Base-by-base conservation (phyloP, 495 filamentous ascomycete genomes). In the Penicillium riverlandense region DNA sequence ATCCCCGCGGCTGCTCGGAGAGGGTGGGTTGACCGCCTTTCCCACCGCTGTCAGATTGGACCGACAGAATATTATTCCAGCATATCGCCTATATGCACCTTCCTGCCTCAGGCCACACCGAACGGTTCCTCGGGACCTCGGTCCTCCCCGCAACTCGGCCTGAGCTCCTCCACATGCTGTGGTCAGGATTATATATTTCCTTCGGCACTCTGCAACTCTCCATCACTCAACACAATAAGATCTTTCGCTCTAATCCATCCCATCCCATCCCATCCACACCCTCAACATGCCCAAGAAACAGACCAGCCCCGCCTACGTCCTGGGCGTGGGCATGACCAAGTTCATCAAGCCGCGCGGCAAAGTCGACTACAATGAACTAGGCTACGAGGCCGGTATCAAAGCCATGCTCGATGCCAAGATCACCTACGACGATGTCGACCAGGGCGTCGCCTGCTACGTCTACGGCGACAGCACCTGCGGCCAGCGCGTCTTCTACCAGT, bases 401-500 rank as follows among this genome's bases (percentile, higher is more conserved):
- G 92, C 92, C 38, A 81, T 98, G 77, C 79, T 95, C 4, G 92
- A 98, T 62, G 92, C 92, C 0, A 80, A 92, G 34, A 87, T 98
- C 72, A 90, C 80, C 65, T 98, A 96, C 72, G 91, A 97, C 62
- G 88, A 96, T 40, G 89, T 98, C 39, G 89, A 96, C 49, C 87
- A 90, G 51, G 92, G 88, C 13, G 78, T 98, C n/a, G 92, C 91
- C 1, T 98, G 92, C 73, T 96, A 95, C 64, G 91, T 88, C 70
- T 98, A 95, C 59, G 92, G 89, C 53, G 92, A 97, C 69, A 87
- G 81, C 41, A 96, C 92, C 37, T 91, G 86, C 56, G 92, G 92
- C 22, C 92, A 98, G 75, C 83, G 92, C 38, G 90, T 96, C 50
- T 96, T 98, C 72, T 98, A 98, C 66, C 92, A 98, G 69, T 96